Conservation (phyloP, 805 yeast genomes). For the Metschnikowia dekortorum region DNA sequence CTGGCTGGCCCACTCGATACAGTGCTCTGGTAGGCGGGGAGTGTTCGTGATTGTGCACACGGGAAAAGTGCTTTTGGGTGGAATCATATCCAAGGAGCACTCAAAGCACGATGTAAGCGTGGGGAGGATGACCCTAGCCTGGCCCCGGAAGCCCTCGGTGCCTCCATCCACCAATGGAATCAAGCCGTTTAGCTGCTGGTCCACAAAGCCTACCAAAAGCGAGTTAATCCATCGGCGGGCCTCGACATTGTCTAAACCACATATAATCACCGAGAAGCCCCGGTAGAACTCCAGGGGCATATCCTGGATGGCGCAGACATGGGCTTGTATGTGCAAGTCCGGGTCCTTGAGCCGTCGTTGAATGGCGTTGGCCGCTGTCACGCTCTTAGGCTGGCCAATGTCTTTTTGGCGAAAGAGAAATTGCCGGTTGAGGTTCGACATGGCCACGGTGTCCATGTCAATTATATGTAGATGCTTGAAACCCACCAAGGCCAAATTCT, state of each 20-base stretch:
- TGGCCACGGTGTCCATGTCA: slow-evolving; percentile 80
- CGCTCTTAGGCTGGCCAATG: slow-evolving; percentile 64
- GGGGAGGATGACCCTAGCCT: slow-evolving; percentile 82
- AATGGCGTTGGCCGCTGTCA: slow-evolving; percentile 58
- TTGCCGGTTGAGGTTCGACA: slow-evolving; percentile 74
- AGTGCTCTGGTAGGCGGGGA: slow-evolving; percentile 92
- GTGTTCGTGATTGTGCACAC: slow-evolving; percentile 92
- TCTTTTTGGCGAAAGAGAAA: slow-evolving; percentile 60
- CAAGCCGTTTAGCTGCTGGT: slow-evolving; percentile 30
- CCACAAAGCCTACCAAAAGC: slow-evolving; percentile 59
- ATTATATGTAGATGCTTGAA: slow-evolving; percentile 61
- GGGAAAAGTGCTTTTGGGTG: slow-evolving; percentile 66
- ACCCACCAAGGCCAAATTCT: slow-evolving; percentile 67
- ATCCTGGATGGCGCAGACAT: slow-evolving; percentile 57
- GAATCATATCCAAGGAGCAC: slow-evolving; percentile 75
- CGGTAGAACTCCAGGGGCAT: slow-evolving; percentile 58
- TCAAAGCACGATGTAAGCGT: slow-evolving; percentile 87
- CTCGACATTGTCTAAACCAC: slow-evolving; percentile 86
- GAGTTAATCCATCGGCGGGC: slow-evolving; percentile 90
- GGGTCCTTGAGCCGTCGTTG: slow-evolving; percentile 38
- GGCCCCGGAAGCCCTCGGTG: slow-evolving; percentile 92
- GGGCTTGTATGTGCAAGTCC: slow-evolving; percentile 47
- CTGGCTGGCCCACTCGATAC: slow-evolving; percentile 84
- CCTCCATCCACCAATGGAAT: slow-evolving; percentile 83
- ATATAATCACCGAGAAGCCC: slow-evolving; percentile 67